These are phyloP conservation scores for Mytilinidion resinicola DNA, from an alignment of 495 filamentous ascomycete species.

Conservation along the genomic window DNA sequence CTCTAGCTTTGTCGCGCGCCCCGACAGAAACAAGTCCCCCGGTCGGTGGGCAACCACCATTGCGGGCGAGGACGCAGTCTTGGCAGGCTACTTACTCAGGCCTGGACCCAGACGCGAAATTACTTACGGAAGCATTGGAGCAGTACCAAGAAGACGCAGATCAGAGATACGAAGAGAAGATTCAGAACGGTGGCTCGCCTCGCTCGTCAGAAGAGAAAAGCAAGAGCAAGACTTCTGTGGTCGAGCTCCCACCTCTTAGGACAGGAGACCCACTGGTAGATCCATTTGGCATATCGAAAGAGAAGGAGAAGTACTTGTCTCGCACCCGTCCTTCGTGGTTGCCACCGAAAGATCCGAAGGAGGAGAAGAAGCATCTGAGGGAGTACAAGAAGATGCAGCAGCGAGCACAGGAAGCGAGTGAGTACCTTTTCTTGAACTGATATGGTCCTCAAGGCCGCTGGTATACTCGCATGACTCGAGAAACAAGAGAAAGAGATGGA, in stretches of 20 bases:
- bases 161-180: constrained; percentile 43
- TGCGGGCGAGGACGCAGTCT: constrained; percentile 63
- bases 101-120: constrained; percentile 80
- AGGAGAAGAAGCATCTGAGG: constrained; percentile 84
- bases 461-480: constrained; percentile 33
- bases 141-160: constrained; percentile 60
- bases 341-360: constrained; percentile 85
- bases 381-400: constrained; percentile 95
- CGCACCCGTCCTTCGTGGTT: constrained; percentile 92
- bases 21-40: background rate
- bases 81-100: constrained; percentile 58
- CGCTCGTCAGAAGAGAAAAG: constrained; percentile 43
- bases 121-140: constrained; percentile 83
- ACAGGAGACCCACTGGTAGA: constrained; percentile 93
- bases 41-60: constrained; percentile 31
- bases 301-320: constrained; percentile 89
- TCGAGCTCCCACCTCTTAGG: constrained; percentile 73
- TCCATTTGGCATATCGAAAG: constrained; percentile 87
- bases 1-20: background rate
- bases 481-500: constrained; percentile 43
- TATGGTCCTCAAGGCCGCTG: background rate
- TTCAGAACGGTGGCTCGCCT: constrained; percentile 43
- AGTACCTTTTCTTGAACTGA: constrained; percentile 11
- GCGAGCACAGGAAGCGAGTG: constrained; percentile 64
- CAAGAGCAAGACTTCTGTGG: constrained; percentile 27